These are phyloP conservation scores for Astrothelium subdiscretum DNA, from an alignment of 495 filamentous ascomycete species.

Conservation along the genomic window DNA sequence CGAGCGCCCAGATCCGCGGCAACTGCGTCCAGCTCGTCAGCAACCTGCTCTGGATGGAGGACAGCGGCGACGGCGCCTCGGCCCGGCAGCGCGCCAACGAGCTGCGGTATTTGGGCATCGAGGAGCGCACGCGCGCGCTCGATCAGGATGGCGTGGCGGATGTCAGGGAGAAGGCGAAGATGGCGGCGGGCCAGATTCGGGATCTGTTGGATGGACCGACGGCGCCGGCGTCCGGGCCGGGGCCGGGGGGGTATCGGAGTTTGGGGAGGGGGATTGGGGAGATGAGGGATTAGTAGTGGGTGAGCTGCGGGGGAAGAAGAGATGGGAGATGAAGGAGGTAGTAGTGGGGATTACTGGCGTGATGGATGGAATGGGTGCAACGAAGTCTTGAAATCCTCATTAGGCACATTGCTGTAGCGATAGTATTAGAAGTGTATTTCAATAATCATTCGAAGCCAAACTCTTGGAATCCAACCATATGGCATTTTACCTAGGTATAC, in stretches of 20 bases:
- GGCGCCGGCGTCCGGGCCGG: too few species aligned
- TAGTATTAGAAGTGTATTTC: too few species aligned
- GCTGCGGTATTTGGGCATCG: constrained; percentile 61
- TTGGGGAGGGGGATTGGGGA: background rate
- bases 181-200: constrained; percentile 55
- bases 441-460: too few species aligned
- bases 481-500: too few species aligned
- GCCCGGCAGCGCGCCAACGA: constrained; percentile 53
- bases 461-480: too few species aligned
- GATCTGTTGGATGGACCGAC: constrained; percentile 10
- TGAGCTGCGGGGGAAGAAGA: background rate
- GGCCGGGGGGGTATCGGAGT: background rate
- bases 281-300: background rate
- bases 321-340: background rate
- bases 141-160: constrained; percentile 69
- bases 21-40: constrained; percentile 70
- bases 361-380: too few species aligned
- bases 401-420: too few species aligned
- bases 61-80: constrained; percentile 47
- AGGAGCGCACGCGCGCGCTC: constrained; percentile 47
- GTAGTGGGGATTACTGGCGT: background rate
- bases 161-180: constrained; percentile 72
- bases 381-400: too few species aligned
- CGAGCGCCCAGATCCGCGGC: constrained; percentile 54
- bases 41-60: constrained; percentile 74